Evolutionary conservation across 2,329 filamentous ascomycete species (phyloP).

Genomic region (Tolypocladium guangdongense): DNA sequence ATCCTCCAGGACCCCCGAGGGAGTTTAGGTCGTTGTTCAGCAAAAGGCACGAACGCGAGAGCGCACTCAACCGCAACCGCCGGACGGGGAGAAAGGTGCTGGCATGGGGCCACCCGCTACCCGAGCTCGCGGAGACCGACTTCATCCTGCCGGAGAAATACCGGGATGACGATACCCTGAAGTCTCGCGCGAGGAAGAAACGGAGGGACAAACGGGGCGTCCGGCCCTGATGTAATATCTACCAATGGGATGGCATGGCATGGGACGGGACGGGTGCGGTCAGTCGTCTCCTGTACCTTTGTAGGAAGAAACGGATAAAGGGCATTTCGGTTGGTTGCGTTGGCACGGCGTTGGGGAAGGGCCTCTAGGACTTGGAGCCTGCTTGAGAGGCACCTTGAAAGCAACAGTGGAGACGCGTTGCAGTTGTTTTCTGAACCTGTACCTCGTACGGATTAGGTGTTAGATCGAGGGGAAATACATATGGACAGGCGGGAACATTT

Average conservation of each 20-base stretch:
- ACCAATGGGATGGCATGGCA: not conserved
- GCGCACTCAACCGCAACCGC: slow-evolving; percentile 62
- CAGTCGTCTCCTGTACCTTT: not conserved
- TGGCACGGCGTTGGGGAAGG: not conserved
- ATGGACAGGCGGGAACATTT: no score
- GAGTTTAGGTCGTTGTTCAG: slow-evolving; percentile 82
- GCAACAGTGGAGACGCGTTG: no score
- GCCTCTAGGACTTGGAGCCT: no score
- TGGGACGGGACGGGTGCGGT: not conserved
- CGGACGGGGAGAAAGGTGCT: slow-evolving; percentile 58
- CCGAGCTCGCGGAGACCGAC: slow-evolving; percentile 58
- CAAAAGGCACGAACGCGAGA: slow-evolving; percentile 69
- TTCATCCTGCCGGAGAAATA: slow-evolving; percentile 65
- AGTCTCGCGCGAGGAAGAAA: slow-evolving; percentile 50
- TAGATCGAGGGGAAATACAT: no score
- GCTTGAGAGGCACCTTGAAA: no score
- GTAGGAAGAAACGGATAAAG: not conserved
- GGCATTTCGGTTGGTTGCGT: not conserved
- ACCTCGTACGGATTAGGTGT: no score
- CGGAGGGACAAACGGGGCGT: slow-evolving; percentile 47
- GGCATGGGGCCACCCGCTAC: slow-evolving; percentile 75
- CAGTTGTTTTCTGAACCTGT: no score
- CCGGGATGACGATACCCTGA: slow-evolving; percentile 42
- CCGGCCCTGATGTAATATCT: slow-evolving; percentile 18
- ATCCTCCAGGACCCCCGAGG: slow-evolving; percentile 30